Base-by-base conservation (phyloP, 768 basidiomycete genomes). In the Agrocybe praecox region DNA sequence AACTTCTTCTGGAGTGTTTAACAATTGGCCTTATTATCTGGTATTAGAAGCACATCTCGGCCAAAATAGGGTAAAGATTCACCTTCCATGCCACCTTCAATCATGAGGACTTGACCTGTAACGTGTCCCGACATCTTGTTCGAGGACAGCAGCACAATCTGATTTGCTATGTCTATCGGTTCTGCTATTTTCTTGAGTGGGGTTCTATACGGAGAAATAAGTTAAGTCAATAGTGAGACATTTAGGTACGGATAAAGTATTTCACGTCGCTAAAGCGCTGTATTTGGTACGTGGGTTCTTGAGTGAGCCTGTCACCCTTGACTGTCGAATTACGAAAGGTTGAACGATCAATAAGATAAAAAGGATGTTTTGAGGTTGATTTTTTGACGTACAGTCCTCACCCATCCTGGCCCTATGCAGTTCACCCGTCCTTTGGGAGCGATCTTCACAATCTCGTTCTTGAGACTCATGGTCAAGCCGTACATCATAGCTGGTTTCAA, bases 31-130 rank as follows among this genome's bases (percentile, higher is more conserved):
- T 74, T 53, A 17, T 44, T 46, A 36, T 1, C 36, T 18, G 44
- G 33, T 14, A 34, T 24, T 14, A 53, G 19, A 45, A 60, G 46
- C 56, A 29, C 26, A 50, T 59, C 6, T 17, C n/a, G 17, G 11
- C 10, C 10, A 36, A 55, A 44, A 32, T 49, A 17, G 49, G 23
- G 12, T 6, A 51, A 34, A 6, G 22, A 62, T 56, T 66, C 36
- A 74, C 90, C 90, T 78, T 92, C 90, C 89, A 90, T 90, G 2
- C 90, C 90, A 2, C 89, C 90, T 46, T 83, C 81, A 6, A 90
- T 77, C 84, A 89, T 88, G 24, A 89, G 64, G 6, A 86, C 80
- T 62, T 89, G 82, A 0, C 89, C 89, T 1, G 85, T 81, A 17
- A 91, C 79, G 63, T 91, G 89, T 0, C 89, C 88, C 0, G 88